phyloP scores from a whole-genome alignment of 1,139 yeast species.

The Suhomyces chickasaworum region DNA sequence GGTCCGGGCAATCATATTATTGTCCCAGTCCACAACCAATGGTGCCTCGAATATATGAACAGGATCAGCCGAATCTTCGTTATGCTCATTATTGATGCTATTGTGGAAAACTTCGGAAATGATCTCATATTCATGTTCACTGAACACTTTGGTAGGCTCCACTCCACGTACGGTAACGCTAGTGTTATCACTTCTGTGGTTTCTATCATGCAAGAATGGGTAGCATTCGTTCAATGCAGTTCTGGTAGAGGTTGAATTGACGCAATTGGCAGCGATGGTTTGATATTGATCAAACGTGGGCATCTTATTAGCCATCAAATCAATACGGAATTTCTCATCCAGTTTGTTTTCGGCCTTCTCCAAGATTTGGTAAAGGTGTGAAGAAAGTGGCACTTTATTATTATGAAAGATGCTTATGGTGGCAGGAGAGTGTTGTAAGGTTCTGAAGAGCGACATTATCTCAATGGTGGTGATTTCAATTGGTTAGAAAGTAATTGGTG shows the following conservation, averaged over 20 bases:
- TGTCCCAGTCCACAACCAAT: conserved; percentile 53
- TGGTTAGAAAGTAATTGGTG: background rate
- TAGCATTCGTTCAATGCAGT: conserved; percentile 34
- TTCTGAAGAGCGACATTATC: conserved; percentile 42
- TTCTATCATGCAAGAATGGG: conserved; percentile 39
- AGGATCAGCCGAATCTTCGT: conserved; percentile 31
- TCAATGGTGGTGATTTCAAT: background rate
- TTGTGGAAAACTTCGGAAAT: conserved; percentile 43
- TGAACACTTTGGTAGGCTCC: conserved; percentile 36
- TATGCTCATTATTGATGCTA: conserved; percentile 27
- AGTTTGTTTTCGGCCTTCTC: conserved; percentile 33
- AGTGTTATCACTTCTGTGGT: conserved; percentile 20
- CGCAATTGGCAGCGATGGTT: conserved; percentile 31
- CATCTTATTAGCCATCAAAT: conserved; percentile 42
- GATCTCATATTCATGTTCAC: conserved; percentile 42
- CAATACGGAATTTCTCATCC: conserved; percentile 37
- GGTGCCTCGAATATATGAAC: conserved; percentile 45
- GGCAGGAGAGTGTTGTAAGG: conserved; percentile 48
- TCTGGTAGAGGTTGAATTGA: conserved; percentile 30
- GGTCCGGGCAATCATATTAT: conserved; percentile 44
- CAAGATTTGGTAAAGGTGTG: conserved; percentile 34
- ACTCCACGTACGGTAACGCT: conserved; percentile 32
- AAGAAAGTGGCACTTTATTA: conserved; percentile 36
- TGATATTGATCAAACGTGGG: conserved; percentile 50
- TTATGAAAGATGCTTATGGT: conserved; percentile 48